These are phyloP conservation scores for Phytopythium sindhum DNA, from an alignment of 352 stramenopile species.

Conservation along the genomic window DNA sequence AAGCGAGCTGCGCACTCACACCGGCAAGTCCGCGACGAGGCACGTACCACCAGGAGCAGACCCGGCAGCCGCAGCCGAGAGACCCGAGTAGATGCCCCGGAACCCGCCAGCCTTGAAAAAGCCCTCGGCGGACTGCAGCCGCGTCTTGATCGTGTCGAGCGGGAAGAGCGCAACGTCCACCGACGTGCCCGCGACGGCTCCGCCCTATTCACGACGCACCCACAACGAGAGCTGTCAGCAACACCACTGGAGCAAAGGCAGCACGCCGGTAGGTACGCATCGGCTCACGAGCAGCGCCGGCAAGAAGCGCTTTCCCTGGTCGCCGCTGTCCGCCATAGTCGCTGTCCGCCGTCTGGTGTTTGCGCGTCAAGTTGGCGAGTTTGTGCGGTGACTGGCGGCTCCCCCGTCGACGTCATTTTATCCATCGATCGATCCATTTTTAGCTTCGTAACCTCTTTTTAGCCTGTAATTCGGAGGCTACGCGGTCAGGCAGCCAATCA, in stretches of 20 bases:
- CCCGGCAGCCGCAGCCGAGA: constrained; percentile 88
- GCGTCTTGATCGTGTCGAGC: constrained; percentile 98
- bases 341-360: neutral
- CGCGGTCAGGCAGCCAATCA: too few species aligned
- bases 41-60: constrained; percentile 87
- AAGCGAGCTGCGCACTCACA: neutral
- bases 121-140: constrained; percentile 94
- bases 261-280: neutral
- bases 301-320: constrained; percentile 60
- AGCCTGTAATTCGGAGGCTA: too few species aligned
- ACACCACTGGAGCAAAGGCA: neutral
- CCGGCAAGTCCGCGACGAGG: constrained; percentile 1
- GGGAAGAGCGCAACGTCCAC: constrained; percentile 99
- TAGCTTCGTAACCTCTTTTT: too few species aligned
- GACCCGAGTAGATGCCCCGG: constrained; percentile 88
- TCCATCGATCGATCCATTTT: too few species aligned
- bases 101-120: constrained; percentile 98
- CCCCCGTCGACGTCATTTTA: neutral
- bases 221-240: neutral
- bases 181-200: constrained; percentile 94
- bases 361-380: constrained; percentile 5
- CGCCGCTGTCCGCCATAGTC: constrained; percentile 18
- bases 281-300: constrained; percentile 51
- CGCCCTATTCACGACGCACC: constrained; percentile 43
- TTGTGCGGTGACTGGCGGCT: constrained; percentile 5